These are phyloP conservation scores for Fusarium nurragi DNA, from an alignment of 2,329 filamentous ascomycete genomes.

Conservation along the genomic window DNA sequence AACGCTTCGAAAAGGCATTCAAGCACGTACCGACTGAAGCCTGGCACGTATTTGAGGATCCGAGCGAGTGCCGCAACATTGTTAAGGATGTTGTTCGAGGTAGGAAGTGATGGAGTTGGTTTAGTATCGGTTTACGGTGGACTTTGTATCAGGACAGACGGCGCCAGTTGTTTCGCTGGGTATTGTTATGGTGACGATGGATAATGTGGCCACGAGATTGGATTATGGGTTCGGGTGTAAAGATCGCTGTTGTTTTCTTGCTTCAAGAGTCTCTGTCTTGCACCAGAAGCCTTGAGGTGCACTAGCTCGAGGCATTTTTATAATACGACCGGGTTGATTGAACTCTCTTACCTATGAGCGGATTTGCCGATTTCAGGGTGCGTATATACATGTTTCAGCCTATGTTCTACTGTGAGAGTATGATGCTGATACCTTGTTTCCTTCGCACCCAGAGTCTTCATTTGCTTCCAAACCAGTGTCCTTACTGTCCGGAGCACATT, in stretches of 20 bases:
- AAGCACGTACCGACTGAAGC: slow-evolving; percentile 72
- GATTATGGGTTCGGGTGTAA: not conserved
- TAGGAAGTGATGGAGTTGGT: slow-evolving; percentile 1
- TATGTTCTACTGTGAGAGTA: no score
- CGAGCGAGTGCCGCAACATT: slow-evolving; percentile 66
- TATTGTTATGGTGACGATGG: not conserved
- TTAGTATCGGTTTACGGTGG: not conserved
- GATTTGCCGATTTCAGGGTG: not conserved
- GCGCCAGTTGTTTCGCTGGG: not conserved
- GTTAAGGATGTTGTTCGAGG: slow-evolving; percentile 42
- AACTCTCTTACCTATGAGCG: no score
- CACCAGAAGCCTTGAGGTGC: no score
- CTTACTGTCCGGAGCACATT: not conserved
- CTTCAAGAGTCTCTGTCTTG: not conserved
- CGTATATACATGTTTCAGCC: no score
- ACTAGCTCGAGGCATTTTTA: no score
- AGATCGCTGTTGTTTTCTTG: not conserved
- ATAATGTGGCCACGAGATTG: not conserved
- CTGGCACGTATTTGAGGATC: slow-evolving; percentile 86
- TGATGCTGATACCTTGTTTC: not conserved
- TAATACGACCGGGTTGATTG: no score
- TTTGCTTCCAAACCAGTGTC: not conserved
- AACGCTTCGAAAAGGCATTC: slow-evolving; percentile 86
- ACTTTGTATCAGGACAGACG: not conserved
- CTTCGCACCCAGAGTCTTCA: not conserved